Conservation (phyloP, 2,329 filamentous ascomycete genomes). For the Penicillium sp. region DNA sequence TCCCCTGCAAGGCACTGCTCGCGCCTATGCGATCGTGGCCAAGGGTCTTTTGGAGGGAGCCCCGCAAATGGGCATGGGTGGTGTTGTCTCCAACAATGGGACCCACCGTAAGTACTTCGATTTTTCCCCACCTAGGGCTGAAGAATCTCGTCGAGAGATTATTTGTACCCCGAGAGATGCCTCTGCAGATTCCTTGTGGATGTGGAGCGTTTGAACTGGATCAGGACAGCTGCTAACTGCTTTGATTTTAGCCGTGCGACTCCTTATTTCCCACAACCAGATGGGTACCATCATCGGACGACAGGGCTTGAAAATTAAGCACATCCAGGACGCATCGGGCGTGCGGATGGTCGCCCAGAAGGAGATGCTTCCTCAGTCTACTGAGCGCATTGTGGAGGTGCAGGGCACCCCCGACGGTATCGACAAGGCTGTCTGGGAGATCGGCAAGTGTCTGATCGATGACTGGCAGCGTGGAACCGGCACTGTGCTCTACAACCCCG, state of each 20-base stretch:
- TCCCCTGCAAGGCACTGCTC: conserved; percentile 80
- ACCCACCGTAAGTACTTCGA: conserved; percentile 77
- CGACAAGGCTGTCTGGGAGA: conserved; percentile 96
- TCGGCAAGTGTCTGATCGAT: conserved; percentile 96
- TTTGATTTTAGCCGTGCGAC: conserved; percentile 74
- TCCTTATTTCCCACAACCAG: conserved; percentile 98
- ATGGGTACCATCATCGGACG: conserved; percentile 99
- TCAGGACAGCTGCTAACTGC: neutral
- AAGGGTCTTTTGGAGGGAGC: conserved; percentile 90
- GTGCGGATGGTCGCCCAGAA: conserved; percentile 99
- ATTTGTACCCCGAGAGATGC: neutral
- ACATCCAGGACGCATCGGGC: conserved; percentile 94
- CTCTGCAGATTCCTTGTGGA: neutral
- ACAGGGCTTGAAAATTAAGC: conserved; percentile 97
- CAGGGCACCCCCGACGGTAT: conserved; percentile 94
- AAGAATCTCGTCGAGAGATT: neutral
- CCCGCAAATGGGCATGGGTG: conserved; percentile 94
- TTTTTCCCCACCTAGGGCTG: neutral
- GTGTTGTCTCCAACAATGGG: conserved; percentile 79
- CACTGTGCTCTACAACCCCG: conserved; percentile 96
- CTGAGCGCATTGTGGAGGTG: conserved; percentile 95
- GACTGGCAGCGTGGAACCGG: conserved; percentile 97
- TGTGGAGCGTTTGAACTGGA: neutral
- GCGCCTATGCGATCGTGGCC: conserved; percentile 91
- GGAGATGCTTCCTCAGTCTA: conserved; percentile 98